Evolutionary conservation across 371 early-diverging fungal species (phyloP).

Genomic region (Lichtheimia ramosa): DNA sequence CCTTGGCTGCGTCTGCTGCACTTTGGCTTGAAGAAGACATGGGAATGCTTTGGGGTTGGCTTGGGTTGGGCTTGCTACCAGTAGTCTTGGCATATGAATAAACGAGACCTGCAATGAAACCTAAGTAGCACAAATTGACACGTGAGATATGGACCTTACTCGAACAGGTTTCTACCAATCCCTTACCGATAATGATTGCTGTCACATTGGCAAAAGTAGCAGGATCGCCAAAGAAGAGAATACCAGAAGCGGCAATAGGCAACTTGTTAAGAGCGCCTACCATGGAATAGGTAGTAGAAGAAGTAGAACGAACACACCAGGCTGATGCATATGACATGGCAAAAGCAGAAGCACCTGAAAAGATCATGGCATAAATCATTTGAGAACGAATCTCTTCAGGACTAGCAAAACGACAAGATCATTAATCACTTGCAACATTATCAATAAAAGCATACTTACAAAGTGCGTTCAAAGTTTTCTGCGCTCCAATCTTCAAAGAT

Average conservation of each 20-base stretch:
- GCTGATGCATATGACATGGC: constrained; percentile 91
- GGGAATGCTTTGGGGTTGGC: constrained; percentile 39
- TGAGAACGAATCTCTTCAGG: constrained; percentile 50
- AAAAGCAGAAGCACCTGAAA: constrained; percentile 90
- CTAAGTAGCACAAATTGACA: constrained; percentile 23
- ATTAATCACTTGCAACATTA: neutral
- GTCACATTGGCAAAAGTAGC: constrained; percentile 78
- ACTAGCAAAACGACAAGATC: constrained; percentile 24
- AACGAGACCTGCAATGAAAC: constrained; percentile 81
- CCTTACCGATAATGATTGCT: constrained; percentile 72
- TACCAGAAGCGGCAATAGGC: constrained; percentile 93
- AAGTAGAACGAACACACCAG: constrained; percentile 95
- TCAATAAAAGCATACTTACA: constrained; percentile 43
- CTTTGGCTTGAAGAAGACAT: constrained; percentile 39
- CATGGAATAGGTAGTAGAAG: constrained; percentile 98
- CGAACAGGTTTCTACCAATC: no score
- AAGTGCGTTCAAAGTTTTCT: constrained; percentile 48
- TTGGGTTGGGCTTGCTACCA: constrained; percentile 29
- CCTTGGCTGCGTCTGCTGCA: constrained; percentile 31
- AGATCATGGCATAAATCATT: constrained; percentile 69
- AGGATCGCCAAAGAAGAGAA: constrained; percentile 91
- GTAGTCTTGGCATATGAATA: constrained; percentile 73
- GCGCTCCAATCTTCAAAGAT: constrained; percentile 77
- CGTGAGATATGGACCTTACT: no score
- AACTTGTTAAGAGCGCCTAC: constrained; percentile 99